Evolutionary conservation across 345 rosid species (phyloP).

Genomic region (Chamaenerion angustifolium): DNA sequence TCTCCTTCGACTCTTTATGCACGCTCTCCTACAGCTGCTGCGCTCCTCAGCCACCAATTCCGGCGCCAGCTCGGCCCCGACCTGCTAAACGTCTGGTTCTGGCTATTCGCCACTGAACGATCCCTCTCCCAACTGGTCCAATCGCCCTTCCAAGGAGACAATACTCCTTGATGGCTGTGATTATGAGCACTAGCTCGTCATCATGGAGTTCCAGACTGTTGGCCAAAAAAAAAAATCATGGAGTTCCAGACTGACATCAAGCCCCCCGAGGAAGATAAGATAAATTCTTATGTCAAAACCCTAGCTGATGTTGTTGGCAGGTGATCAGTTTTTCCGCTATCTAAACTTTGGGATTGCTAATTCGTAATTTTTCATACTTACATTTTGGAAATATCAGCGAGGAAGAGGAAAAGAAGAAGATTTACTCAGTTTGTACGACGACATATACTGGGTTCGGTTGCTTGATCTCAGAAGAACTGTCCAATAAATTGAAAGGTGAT

Average conservation of each 20-base stretch:
- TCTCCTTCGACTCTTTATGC: too few species aligned
- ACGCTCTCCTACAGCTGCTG: conserved; percentile 30
- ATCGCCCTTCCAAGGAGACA: conserved; percentile 87
- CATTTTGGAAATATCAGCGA: conserved; percentile 32
- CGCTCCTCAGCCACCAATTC: conserved; percentile 24
- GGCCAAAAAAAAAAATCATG: too few species aligned
- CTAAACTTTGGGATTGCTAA: background rate
- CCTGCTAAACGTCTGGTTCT: conserved; percentile 38
- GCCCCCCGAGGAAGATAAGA: conserved; percentile 77
- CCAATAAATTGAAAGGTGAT: conserved; percentile 80
- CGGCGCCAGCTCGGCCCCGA: conserved; percentile 13
- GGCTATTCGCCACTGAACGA: conserved; percentile 85
- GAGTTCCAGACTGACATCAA: conserved; percentile 58
- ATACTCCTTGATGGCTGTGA: conserved; percentile 92
- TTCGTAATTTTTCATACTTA: background rate
- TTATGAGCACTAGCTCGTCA: conserved; percentile 88
- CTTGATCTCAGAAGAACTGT: conserved; percentile 85
- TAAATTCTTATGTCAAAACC: conserved; percentile 67
- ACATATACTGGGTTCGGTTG: conserved; percentile 94
- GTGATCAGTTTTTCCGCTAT: conserved; percentile 10
- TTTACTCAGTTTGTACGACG: conserved; percentile 79
- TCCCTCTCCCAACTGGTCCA: too few species aligned
- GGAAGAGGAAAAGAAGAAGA: conserved; percentile 96
- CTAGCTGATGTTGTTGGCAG: conserved; percentile 69
- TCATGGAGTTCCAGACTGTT: too few species aligned